Evolutionary conservation across 805 yeast genomes (phyloP), one percentile per base, ranked within the genome.

Genomic region (Candida tallmaniae): DNA sequence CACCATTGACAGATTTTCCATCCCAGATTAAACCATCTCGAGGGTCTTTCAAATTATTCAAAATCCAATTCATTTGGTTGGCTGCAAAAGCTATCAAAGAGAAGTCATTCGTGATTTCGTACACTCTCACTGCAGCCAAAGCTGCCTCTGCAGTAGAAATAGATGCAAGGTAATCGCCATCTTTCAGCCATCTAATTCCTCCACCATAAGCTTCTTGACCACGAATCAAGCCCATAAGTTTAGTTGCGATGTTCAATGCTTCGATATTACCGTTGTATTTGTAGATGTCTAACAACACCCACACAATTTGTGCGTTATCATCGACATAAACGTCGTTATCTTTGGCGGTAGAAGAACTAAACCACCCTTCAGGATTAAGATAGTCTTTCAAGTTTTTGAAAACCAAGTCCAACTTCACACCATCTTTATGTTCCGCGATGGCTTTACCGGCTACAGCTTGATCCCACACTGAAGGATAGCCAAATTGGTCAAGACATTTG

Each of bases 101-200:
- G 4, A 31, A 14, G 30, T 55, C 49, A 3, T 40, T 24, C 18
- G 35, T 46, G 16, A 41, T 22, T 27, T 40, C 39, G 34, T 49
- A 51, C 10, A 54, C 29, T 31, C 44, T 40, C 10, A 51, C 38
- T 4, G 60, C 56, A 6, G 58, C 57, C 18, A 56, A 46, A 4
- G 59, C 60, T 2, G 52, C 50, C 38, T 56, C 62, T 12, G 46
- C 39, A 6, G 57, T 51, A 6, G 60, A 54, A 31, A 56, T 56
- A 6, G 62, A 51, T 9, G 62, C 57, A 18, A 54, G 33, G 32
- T 56, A 56, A 14, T 38, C 41, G 5, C 35, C 44, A 7, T 45
- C 34, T 17, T 44, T 40, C 15, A 42, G 36, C 62, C 62, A 56
- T 21, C 34, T 38, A 6, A 56, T 48, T n/a, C 60, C 60, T 22